Base-by-base conservation (phyloP, 2,329 filamentous ascomycete genomes). In the Clarireedia hainanense region DNA sequence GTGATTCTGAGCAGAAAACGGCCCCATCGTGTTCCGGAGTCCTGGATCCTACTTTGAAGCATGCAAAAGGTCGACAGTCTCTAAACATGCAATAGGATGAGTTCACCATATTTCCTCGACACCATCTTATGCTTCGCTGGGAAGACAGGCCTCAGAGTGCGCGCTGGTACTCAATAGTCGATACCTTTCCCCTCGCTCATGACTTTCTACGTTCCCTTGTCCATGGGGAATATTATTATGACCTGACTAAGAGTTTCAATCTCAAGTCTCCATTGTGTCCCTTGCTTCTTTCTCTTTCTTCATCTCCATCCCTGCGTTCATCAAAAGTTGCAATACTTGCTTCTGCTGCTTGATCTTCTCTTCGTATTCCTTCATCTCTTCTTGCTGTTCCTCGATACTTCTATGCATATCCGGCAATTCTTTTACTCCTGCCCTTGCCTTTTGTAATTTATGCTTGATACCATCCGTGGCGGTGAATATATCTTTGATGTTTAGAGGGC, bases 371-470 rank as follows among this genome's bases (percentile, higher is more conserved):
- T 65, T 70, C 20, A 91, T 86, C 75, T 92, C 88, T 14, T 76
- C 77, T 63, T 86, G 77, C 73, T 92, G 89, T 68, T 90, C 85
- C 56, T 77, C 77, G 14, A 85, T 73, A 5, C 75, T 79, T 52
- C 88, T 78, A 17, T 81, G 75, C 68, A 92, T 81, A 71, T 91
- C 88, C 9, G 86, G 86, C 63, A 94, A 70, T 27, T 75, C 74
- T 66, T 78, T 76, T 52, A 91, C 75, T 63, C 84, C 80, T 36
- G 76, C 78, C 50, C 88, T 79, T 50, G 91, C 91, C 63, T 85
- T 86, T 69, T 91, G 86, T 57, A 97, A 80, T 71, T 89, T 89
- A 71, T 91, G 85, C 71, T 89, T 91, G 64, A 96, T 77, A 37
- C 81, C 80, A 66, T 90, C 88, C 1, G 89, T 88, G 37, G 89